Base-by-base conservation (phyloP, 495 filamentous ascomycete genomes). In the Penicillium lagena region DNA sequence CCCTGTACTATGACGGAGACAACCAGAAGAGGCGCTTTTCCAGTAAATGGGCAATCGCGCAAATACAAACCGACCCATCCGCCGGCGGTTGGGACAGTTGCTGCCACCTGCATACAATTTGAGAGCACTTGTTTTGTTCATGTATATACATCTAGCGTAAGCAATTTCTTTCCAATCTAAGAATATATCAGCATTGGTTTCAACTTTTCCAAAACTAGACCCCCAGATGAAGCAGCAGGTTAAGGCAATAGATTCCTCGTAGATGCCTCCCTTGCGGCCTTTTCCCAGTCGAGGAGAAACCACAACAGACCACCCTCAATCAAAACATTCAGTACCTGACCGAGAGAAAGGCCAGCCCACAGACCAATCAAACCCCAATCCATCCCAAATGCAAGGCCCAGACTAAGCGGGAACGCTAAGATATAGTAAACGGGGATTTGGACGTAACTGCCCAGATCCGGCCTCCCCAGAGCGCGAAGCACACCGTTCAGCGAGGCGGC, bases 1-100 rank as follows among this genome's bases (percentile, higher is more conserved):
- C 40, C 47, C 42, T 60, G 54, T 64, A 57, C 50, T 56, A 56
- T 62, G 50, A 54, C 6, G 22, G 22, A 22, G 22, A 22, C 22
- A 22, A 6, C 22, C 22, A 22, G 22, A 22, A 22, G 22, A 22
- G 22, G 0, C 22, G 22, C 22, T 22, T 22, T 22, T 22, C 22
- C 2, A 22, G 22, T 3, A 22, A 22, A 22, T 4, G 2, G 22
- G 22, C 22, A 22, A 22, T 22, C 22, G 22, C 22, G 22, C 22
- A 22, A 22, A 22, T 22, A 22, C 22, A 22, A 22, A 22, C 22
- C 22, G 22, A 22, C 22, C 22, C 22, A 22, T 6, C 22, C 22
- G 22, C 22, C 22, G 22, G 22, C 22, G 22, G 22, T 22, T 22
- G 22, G 22, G 22, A 22, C 17, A 17, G 17, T 17, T 17, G 22